Percentiles rank a stretch among this genome's conserved stretches.
Conservation (phyloP, 2,329 filamentous ascomycete genomes). For the Aaosphaeria pasadenensis region DNA sequence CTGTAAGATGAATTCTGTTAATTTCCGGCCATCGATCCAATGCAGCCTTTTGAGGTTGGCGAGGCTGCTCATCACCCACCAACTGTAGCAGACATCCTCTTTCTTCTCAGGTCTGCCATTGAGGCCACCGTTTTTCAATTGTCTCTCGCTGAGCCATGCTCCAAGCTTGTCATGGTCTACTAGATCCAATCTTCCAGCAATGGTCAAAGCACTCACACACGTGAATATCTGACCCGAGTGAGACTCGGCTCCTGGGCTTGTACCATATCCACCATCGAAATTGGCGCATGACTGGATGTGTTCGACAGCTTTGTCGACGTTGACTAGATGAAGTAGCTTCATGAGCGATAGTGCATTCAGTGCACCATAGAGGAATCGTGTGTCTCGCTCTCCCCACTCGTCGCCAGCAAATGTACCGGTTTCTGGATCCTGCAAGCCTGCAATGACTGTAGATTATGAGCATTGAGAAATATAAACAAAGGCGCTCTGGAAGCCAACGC, state of each 20-base stretch:
- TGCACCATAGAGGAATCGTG: conserved; percentile 87
- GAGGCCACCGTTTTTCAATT: conserved; percentile 80
- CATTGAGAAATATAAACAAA: conserved; percentile 2
- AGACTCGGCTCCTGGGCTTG: conserved; percentile 85
- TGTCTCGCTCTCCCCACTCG: conserved; percentile 95
- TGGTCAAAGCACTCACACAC: conserved; percentile 81
- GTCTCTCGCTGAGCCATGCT: conserved; percentile 89
- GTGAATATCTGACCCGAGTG: conserved; percentile 96
- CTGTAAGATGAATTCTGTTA: conserved; percentile 77
- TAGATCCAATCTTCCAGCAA: conserved; percentile 76
- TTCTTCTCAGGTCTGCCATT: conserved; percentile 94
- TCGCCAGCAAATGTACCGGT: conserved; percentile 91
- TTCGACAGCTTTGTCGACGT: conserved; percentile 75
- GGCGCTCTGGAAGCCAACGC: conserved; percentile 40
- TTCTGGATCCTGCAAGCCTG: conserved; percentile 72
- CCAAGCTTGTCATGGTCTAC: conserved; percentile 80
- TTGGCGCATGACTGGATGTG: conserved; percentile 84
- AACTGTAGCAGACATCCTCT: conserved; percentile 97
- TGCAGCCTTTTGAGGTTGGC: conserved; percentile 83
- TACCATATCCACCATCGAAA: conserved; percentile 91
- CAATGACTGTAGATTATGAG: conserved; percentile 60
- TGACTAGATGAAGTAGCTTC: conserved; percentile 66
- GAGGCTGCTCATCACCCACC: conserved; percentile 94
- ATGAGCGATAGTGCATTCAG: conserved; percentile 87
- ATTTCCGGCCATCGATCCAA: conserved; percentile 85